Evolutionary conservation across 2,329 filamentous ascomycete species (phyloP), one percentile per base, ranked within the genome.

Genomic region (Microsporum audouinii): DNA sequence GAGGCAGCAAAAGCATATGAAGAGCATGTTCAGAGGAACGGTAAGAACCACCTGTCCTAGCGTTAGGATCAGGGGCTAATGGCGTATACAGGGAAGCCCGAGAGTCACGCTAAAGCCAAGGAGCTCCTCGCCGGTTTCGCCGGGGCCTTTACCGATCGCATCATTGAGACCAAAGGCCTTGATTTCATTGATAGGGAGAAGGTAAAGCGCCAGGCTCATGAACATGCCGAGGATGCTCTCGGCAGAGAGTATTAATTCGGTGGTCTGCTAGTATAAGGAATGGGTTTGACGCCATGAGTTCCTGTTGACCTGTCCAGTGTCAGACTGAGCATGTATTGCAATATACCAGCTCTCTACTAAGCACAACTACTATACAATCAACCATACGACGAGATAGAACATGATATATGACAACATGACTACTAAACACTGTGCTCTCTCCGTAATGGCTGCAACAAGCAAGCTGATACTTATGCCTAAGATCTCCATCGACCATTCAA

Each of bases 1-100:
- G 86, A 85, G 67, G 89, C 86, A 68, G 87, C 91, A 81, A 89
- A 90, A 79, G 78, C 86, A 34, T 91, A 87, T 69, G 88, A 91
- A 76, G 83, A 90, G 70, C 80, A 82, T 68, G 87, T 90, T 75
- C 84, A 85, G 66, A 76, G 75, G 53, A 80, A 89, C 69, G 88
- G 85, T 84, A 76, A 51, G 76, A 69, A 5, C 47, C 36, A 5
- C 2, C 31, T 27, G n/a, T 12, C 3, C 23, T 33, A 1, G 49
- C 17, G 17, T 8, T n/a, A 2, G 1, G 14, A n/a, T 14, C 23
- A 31, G 45, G 0, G 17, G 17, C n/a, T 61, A 41, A 62, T 31
- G 10, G 33, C 45, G 12, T 29, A 14, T 2, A 36, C 3, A 88
- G 85, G 87, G 75, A 82, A 89, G 78, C 74, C 82, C 10, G 83